Evolutionary conservation across 208 protist species (phyloP).

Genomic region (Acanthamoeba triangularis): DNA sequence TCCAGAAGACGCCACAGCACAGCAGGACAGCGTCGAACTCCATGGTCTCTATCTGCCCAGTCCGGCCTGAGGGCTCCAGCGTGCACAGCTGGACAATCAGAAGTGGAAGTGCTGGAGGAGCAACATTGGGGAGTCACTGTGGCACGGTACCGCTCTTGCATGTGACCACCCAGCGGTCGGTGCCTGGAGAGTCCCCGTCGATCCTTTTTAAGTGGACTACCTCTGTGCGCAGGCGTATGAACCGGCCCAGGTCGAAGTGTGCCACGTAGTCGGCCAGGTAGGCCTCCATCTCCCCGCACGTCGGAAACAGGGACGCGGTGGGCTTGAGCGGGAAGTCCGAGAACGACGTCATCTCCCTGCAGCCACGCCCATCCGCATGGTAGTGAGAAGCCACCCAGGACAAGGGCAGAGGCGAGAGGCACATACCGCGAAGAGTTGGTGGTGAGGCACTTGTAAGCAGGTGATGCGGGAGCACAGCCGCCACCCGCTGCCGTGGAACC

Average conservation of each 20-base stretch:
- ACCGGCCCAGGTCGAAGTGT: slow-evolving; percentile 24
- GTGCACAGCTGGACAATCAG: neutral
- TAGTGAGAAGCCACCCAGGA: neutral
- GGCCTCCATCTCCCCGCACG: slow-evolving; percentile 7
- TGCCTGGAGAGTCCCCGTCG: neutral
- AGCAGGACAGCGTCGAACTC: slow-evolving; percentile 51
- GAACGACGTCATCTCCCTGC: slow-evolving; percentile 31
- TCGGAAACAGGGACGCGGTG: neutral
- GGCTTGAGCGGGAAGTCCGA: slow-evolving; percentile 18
- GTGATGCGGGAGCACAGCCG: neutral
- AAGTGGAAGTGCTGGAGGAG: neutral
- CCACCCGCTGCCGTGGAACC: neutral
- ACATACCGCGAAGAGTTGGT: neutral
- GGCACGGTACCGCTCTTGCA: neutral
- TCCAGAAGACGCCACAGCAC: slow-evolving; percentile 47
- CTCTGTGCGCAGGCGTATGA: neutral
- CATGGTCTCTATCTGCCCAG: neutral
- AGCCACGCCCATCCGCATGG: neutral
- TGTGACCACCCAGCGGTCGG: neutral
- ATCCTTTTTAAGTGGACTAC: neutral
- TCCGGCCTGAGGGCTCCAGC: neutral
- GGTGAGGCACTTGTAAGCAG: slow-evolving; percentile 36
- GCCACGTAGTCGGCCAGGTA: slow-evolving; percentile 9
- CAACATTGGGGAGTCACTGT: no score
- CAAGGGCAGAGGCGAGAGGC: neutral